phyloP scores from a whole-genome alignment of 768 basidiomycete species.

The Pseudohyphozyma bogoriensis region DNA sequence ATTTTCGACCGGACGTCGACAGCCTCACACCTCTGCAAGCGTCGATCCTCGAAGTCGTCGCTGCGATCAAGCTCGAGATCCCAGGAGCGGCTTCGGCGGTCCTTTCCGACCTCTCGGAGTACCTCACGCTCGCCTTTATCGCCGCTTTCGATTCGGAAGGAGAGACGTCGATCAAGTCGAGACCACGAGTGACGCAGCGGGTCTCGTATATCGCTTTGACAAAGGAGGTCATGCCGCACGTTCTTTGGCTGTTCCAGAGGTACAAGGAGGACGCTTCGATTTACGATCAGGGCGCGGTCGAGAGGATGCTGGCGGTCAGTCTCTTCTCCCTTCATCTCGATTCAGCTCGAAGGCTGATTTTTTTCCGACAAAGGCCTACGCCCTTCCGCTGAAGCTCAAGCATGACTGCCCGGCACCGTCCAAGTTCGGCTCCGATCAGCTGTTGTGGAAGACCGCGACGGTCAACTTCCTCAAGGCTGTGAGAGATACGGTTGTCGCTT shows the following conservation, averaged over 20 bases:
- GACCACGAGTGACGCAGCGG: neutral
- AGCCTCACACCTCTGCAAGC: slow-evolving; percentile 50
- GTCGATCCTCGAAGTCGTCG: slow-evolving; percentile 60
- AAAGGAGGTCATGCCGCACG: slow-evolving; percentile 74
- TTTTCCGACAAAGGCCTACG: slow-evolving; percentile 53
- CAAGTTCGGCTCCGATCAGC: slow-evolving; percentile 73
- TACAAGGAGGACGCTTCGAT: slow-evolving; percentile 55
- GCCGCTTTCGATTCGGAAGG: slow-evolving; percentile 57
- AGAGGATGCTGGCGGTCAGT: slow-evolving; percentile 65
- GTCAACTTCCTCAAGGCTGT: slow-evolving; percentile 63
- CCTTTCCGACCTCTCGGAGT: slow-evolving; percentile 75
- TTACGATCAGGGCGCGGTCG: slow-evolving; percentile 72
- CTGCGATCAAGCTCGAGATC: slow-evolving; percentile 55
- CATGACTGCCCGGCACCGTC: slow-evolving; percentile 87
- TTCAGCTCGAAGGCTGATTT: neutral
- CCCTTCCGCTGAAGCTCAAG: slow-evolving; percentile 84
- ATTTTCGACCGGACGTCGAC: slow-evolving; percentile 83
- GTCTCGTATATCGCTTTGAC: slow-evolving; percentile 83
- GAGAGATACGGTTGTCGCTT: slow-evolving; percentile 1
- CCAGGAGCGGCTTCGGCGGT: slow-evolving; percentile 50
- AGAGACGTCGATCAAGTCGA: slow-evolving; percentile 9
- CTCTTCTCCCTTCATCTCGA: neutral
- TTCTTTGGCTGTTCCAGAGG: slow-evolving; percentile 63
- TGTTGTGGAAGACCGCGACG: slow-evolving; percentile 94
- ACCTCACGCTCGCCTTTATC: slow-evolving; percentile 73